A percentile compares a stretch with the other conserved stretches of the same genome.
These are phyloP conservation scores for Fomitopsis pulvina DNA, from an alignment of 768 basidiomycete species.

Conservation along the genomic window DNA sequence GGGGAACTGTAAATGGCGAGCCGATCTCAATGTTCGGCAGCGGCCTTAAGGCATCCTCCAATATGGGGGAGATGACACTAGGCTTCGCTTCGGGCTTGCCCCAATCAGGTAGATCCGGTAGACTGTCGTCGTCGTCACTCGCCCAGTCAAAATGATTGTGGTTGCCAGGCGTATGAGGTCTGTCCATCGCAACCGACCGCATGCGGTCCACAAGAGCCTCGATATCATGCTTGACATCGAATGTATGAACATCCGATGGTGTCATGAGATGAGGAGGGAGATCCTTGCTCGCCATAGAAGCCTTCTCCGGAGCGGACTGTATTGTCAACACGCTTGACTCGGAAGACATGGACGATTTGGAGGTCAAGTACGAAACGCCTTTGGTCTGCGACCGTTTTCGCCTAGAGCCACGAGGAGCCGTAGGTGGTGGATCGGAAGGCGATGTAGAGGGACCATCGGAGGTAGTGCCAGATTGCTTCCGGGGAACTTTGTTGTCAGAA, in stretches of 20 bases:
- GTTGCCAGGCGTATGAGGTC: conserved; percentile 65
- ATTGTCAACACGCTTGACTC: conserved; percentile 10
- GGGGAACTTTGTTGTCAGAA: conserved; percentile 11
- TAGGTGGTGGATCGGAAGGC: conserved; percentile 12
- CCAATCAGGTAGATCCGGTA: conserved; percentile 86
- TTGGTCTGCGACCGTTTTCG: conserved; percentile 44
- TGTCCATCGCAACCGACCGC: conserved; percentile 63
- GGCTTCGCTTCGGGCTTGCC: conserved; percentile 44
- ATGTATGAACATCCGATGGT: conserved; percentile 27
- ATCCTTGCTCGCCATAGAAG: conserved; percentile 39
- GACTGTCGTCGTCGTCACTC: conserved; percentile 72
- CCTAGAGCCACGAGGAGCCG: conserved; percentile 37
- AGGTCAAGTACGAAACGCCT: conserved; percentile 16
- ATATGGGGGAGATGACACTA: conserved; percentile 54
- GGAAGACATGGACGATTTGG: conserved; percentile 16
- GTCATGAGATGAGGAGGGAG: conserved; percentile 48
- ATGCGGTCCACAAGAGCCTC: conserved; percentile 77
- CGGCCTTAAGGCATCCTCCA: conserved; percentile 55
- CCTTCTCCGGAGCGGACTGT: conserved; percentile 14
- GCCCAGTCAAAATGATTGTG: conserved; percentile 85
- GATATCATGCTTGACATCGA: conserved; percentile 56
- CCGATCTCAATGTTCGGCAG: conserved; percentile 40
- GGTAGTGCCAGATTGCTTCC: conserved; percentile 11
- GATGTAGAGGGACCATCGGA: conserved; percentile 10
- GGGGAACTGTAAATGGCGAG: conserved; percentile 2